Conservation (phyloP, 2,329 filamentous ascomycete genomes). For the Tolypocladium ophioglossoides region DNA sequence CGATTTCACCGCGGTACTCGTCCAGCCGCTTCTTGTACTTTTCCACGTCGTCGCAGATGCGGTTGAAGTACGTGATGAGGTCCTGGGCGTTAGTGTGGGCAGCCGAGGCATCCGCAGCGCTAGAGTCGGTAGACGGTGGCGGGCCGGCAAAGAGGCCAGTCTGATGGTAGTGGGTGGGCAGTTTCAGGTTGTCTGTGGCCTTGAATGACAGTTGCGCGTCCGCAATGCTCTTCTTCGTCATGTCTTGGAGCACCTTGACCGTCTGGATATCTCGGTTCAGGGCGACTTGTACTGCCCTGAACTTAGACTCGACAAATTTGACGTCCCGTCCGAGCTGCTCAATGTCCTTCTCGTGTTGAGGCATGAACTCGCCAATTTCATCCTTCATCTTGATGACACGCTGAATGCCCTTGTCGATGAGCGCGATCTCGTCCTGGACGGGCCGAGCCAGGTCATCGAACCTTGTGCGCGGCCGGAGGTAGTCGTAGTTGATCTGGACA, state of each 20-base stretch:
- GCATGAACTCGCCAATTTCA: constrained; percentile 60
- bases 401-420: constrained; percentile 71
- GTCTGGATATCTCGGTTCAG: constrained; percentile 48
- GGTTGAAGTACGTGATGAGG: constrained; percentile 34
- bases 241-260: constrained; percentile 51
- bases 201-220: constrained; percentile 64
- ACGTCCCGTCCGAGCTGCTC: constrained; percentile 35
- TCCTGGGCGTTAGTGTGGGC: constrained; percentile 29
- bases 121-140: constrained; percentile 15
- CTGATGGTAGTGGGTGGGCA: constrained; percentile 49
- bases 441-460: constrained; percentile 83
- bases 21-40: constrained; percentile 32
- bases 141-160: constrained; percentile 31
- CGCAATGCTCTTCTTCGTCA: constrained; percentile 51
- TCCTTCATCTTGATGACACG: constrained; percentile 68
- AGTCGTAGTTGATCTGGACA: constrained; percentile 67
- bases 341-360: constrained; percentile 39
- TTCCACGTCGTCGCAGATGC: constrained; percentile 30
- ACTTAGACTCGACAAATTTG: constrained; percentile 39
- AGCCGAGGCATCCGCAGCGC: constrained; percentile 20
- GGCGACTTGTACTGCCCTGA: constrained; percentile 32
- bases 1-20: constrained; percentile 33
- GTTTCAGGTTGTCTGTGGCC: constrained; percentile 62
- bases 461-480: constrained; percentile 76
- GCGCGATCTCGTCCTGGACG: constrained; percentile 66